Base-by-base conservation (phyloP, 73 alveolate genomes). In the Stentor coeruleus region DNA sequence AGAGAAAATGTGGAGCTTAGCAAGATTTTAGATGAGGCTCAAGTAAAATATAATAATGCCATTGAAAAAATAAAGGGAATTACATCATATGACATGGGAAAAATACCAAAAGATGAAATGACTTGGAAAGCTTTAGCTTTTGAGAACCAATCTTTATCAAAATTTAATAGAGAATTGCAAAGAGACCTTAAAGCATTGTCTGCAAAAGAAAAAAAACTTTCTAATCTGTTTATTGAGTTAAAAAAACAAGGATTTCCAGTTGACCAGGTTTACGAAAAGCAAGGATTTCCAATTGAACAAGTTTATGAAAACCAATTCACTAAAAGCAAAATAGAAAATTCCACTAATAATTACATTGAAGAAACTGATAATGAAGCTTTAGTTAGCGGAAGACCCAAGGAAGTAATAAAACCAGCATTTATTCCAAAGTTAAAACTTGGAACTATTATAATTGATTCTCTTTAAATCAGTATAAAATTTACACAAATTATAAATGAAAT, bases 221-320 rank as follows among this genome's bases (percentile, higher is more conserved):
- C 85, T 88, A 85, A 85, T 57, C 74, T 89, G 4, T 41, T 89
- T 39, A 80, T 85, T 38, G 76, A 55, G 57, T 57, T 89, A 15
- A 86, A 89, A 39, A 89, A 85, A 59, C 42, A 81, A 75, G 95
- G 95, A 3, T 66, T 35, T 33, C 91, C 90, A 59, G 91, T n/a
- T n/a, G n/a, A n/a, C n/a, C n/a, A n/a, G n/a, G n/a, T n/a, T n/a
- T n/a, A n/a, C n/a, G n/a, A n/a, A n/a, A n/a, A n/a, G n/a, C n/a
- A n/a, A n/a, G n/a, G n/a, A n/a, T n/a, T n/a, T n/a, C n/a, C n/a
- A n/a, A n/a, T 89, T 15, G 86, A 89, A 58, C 28, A 82, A 4
- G 87, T 89, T 6, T 89, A 74, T 81, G 95, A 85, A 3, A 74
- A 74, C 2, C 91, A 89, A 35, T 85, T 89, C 57, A 31, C 28